Percentiles rank a stretch among this genome's conserved stretches.
phyloP scores from a whole-genome alignment of 352 stramenopile genomes.

The Globisporangium acanthophoron region DNA sequence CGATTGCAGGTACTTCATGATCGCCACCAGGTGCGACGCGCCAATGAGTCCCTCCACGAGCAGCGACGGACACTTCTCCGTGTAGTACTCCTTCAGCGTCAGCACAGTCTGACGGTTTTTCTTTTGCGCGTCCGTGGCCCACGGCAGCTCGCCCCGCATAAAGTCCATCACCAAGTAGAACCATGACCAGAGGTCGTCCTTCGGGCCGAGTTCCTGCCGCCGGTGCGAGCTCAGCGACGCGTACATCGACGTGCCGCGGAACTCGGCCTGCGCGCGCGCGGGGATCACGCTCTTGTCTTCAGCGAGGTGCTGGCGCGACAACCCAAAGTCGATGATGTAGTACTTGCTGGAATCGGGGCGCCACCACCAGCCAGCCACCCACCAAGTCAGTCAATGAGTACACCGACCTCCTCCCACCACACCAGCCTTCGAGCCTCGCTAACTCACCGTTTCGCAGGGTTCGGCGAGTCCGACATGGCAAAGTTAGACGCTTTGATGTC shows the following conservation, averaged over 20 bases:
- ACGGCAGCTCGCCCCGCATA: constrained; percentile 79
- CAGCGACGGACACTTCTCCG: constrained; percentile 57
- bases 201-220: constrained; percentile 71
- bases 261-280: constrained; percentile 61
- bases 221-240: constrained; percentile 81
- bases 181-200: constrained; percentile 88
- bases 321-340: constrained; percentile 81
- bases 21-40: constrained; percentile 57
- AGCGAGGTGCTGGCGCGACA: constrained; percentile 71
- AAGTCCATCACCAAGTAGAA: constrained; percentile 89
- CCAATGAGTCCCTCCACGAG: constrained; percentile 72
- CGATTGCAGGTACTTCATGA: constrained; percentile 72
- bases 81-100: constrained; percentile 80
- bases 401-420: too few species aligned
- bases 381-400: not conserved
- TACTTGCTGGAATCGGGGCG: constrained; percentile 27
- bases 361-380: too few species aligned
- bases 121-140: constrained; percentile 73
- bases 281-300: constrained; percentile 61
- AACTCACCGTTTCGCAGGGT: constrained; percentile 35
- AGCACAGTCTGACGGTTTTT: constrained; percentile 83
- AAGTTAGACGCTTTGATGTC: constrained; percentile 91
- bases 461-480: constrained; percentile 43
- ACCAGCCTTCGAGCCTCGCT: not conserved
- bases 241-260: constrained; percentile 88